Evolutionary conservation across 306 rosid species (phyloP), one percentile per base, ranked within the genome.

Genomic region (Cucumis hystrix): DNA sequence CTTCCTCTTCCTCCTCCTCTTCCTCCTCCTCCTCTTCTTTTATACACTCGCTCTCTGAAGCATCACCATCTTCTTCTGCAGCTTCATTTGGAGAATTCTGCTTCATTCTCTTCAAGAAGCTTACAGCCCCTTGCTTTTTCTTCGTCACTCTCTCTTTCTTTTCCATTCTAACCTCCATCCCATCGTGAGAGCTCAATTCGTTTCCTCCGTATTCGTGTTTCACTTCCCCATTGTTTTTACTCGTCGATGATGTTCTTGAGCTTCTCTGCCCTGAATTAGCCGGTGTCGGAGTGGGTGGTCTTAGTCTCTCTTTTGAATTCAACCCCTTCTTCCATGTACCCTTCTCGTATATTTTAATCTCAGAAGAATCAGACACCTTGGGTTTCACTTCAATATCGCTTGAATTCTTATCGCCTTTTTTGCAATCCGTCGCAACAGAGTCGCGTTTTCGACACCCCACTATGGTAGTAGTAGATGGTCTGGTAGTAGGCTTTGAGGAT

Each of bases 81-180:
- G 17, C 70, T 28, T 79, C 68, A 6, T 73, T 49, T 2, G 82
- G 51, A 16, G 85, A 83, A 72, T 79, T 83, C 69, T 83, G 87
- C 57, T 77, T 85, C 80, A 87, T 83, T 76, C 91, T 82, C 83
- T 80, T 85, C 82, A 87, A 82, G 68, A 87, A 85, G 37, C 84
- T 80, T 11, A 76, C 91, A 0, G 83, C 87, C 0, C 89, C 89
- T 52, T 79, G 80, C 83, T 76, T 87, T 83, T 82, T 85, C 83
- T 76, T 83, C 5, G 23, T 67, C 56, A 4, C 60, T 4, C 37
- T 65, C 56, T 81, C 87, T 76, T 79, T 87, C 83, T 81, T 85
- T 40, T 78, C 88, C 58, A 47, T 57, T 77, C 76, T 61, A 33
- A 72, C 79, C 40, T 78, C 87, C 64, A 81, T 28, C 30, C 78